Percentiles rank a stretch among this genome's conserved stretches.
Evolutionary conservation across 768 basidiomycete genomes (phyloP).

Genomic region (Porpolomopsis calyptriformis): DNA sequence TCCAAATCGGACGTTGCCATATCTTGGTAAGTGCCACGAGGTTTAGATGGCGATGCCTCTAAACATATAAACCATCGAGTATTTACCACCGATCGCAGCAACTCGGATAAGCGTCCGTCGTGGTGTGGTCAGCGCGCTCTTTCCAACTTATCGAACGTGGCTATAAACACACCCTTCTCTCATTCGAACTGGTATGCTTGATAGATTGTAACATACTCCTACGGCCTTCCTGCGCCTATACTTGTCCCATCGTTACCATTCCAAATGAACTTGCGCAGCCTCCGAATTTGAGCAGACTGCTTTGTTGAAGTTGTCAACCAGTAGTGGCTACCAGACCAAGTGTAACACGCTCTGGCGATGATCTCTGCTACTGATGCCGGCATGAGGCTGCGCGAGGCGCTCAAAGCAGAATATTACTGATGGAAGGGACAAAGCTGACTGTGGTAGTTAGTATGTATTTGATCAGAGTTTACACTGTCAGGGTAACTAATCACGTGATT

Average conservation of each 20-base stretch:
- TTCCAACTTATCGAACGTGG: background rate
- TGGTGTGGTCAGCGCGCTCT: background rate
- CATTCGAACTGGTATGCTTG: background rate
- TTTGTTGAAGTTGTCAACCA: too few relatives aligned
- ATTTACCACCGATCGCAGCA: background rate
- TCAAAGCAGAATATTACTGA: too few relatives aligned
- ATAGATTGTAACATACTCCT: background rate
- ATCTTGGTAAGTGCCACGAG: background rate
- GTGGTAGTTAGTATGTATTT: too few relatives aligned
- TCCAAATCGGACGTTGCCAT: background rate
- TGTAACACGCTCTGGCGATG: too few relatives aligned
- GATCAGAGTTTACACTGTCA: too few relatives aligned
- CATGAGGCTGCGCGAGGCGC: too few relatives aligned
- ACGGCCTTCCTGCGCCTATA: background rate
- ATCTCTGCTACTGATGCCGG: too few relatives aligned
- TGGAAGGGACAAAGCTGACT: too few relatives aligned
- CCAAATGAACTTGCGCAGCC: background rate
- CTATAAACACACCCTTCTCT: background rate
- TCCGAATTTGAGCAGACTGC: background rate
- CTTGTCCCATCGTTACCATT: background rate
- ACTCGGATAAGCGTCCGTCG: background rate
- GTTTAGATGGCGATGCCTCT: too few relatives aligned
- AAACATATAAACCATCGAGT: background rate
- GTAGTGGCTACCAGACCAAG: too few relatives aligned
- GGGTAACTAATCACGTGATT: too few relatives aligned